Conservation (phyloP, 169 alveolate genomes). For the Plasmodium adleri region DNA sequence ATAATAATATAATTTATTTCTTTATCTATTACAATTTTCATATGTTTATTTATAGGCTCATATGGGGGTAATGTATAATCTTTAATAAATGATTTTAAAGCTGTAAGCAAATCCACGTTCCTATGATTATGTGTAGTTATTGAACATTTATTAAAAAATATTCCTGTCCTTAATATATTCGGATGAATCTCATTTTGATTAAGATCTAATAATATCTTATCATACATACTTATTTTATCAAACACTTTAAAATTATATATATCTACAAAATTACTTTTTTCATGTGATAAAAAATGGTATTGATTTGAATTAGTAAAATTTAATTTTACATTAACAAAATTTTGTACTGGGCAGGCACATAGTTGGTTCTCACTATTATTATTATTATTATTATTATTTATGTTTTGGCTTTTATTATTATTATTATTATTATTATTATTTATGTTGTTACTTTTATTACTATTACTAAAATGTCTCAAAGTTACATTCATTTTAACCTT, state of each 20-base stretch:
- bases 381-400: constrained; percentile 10
- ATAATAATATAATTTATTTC: constrained; percentile 80
- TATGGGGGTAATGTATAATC: constrained; percentile 82
- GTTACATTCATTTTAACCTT: neutral
- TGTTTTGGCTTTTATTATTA: constrained; percentile 9
- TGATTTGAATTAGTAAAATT: constrained; percentile 29
- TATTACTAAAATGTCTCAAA: too few relatives aligned
- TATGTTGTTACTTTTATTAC: too few relatives aligned
- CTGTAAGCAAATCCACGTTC: constrained; percentile 78
- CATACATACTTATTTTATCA: constrained; percentile 69
- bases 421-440: constrained; percentile 13
- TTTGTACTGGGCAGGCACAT: constrained; percentile 17
- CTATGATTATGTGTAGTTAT: constrained; percentile 79
- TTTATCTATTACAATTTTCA: constrained; percentile 79
- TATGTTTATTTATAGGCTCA: constrained; percentile 79
- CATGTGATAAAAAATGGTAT: constrained; percentile 50
- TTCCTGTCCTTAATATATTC: constrained; percentile 80
- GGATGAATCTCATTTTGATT: constrained; percentile 81
- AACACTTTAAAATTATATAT: constrained; percentile 50
- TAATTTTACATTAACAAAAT: constrained; percentile 37
- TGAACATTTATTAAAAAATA: constrained; percentile 77
- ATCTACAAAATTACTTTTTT: constrained; percentile 24
- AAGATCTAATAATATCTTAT: constrained; percentile 64
- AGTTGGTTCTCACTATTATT: constrained; percentile 7
- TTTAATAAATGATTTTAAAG: constrained; percentile 79